These are phyloP conservation scores for Silene latifolia DNA, from an alignment of 148 eudicot species.

Conservation along the genomic window DNA sequence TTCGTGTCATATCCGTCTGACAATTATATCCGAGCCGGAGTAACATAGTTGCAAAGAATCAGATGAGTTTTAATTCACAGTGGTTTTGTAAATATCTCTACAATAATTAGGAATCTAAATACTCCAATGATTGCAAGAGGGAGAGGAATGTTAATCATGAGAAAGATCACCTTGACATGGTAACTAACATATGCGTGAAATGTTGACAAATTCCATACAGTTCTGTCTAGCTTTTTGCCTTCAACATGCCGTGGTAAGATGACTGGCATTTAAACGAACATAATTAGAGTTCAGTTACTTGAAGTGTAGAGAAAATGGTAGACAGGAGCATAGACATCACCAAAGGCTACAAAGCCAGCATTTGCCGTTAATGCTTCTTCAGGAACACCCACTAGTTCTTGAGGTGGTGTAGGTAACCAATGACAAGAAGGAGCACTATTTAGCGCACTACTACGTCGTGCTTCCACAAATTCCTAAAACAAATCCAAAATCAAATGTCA, in stretches of 20 bases:
- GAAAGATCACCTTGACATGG: slow-evolving; percentile 73
- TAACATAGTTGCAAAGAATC: neutral
- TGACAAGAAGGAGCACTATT: slow-evolving; percentile 77
- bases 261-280: slow-evolving; percentile 39
- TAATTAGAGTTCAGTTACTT: slow-evolving; percentile 10
- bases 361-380: slow-evolving; percentile 68
- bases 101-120: neutral
- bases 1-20: too few relatives aligned
- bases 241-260: slow-evolving; percentile 91
- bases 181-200: slow-evolving; percentile 90
- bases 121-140: neutral
- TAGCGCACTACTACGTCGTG: slow-evolving; percentile 72
- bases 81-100: neutral
- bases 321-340: slow-evolving; percentile 32
- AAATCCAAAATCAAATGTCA: neutral
- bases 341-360: slow-evolving; percentile 92
- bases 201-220: slow-evolving; percentile 87
- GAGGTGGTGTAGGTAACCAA: slow-evolving; percentile 90
- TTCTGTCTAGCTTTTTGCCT: slow-evolving; percentile 78
- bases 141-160: neutral
- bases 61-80: neutral
- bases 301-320: slow-evolving; percentile 12
- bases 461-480: slow-evolving; percentile 76
- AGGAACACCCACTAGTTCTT: slow-evolving; percentile 62
- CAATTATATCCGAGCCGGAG: too few relatives aligned